A percentile compares a stretch with the other conserved stretches of the same genome.
Conservation (phyloP, 768 basidiomycete genomes). For the Mycena galericulata region DNA sequence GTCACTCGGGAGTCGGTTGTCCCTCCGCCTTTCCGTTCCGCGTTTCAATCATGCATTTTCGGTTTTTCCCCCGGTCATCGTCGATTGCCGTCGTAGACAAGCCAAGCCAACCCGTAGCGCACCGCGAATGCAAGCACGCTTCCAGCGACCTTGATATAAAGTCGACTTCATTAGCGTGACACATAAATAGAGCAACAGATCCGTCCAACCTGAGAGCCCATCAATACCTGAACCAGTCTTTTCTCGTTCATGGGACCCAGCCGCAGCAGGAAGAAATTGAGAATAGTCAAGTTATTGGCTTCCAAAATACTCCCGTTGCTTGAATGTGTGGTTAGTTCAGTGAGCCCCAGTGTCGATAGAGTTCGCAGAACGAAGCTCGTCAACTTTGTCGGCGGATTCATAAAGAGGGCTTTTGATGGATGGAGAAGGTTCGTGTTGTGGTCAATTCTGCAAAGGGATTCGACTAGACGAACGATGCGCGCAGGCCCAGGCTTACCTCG, state of each 20-base stretch:
- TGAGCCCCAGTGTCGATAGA: conserved; percentile 73
- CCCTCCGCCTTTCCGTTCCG: conserved; percentile 12
- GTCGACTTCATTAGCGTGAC: conserved; percentile 3
- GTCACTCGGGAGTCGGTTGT: too few relatives aligned
- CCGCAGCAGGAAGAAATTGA: conserved; percentile 86
- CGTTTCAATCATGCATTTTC: conserved; percentile 11
- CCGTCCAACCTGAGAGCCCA: conserved; percentile 74
- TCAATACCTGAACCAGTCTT: conserved; percentile 77
- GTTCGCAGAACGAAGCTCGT: conserved; percentile 67
- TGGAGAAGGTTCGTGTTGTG: conserved; percentile 78
- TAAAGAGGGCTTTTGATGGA: conserved; percentile 78
- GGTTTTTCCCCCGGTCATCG: conserved; percentile 59
- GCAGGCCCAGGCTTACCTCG: conserved; percentile 66
- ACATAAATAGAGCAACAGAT: conserved; percentile 1
- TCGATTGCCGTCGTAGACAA: conserved; percentile 94
- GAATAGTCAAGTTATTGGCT: conserved; percentile 90
- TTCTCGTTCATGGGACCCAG: conserved; percentile 91
- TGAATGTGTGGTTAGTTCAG: conserved; percentile 69
- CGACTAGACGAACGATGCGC: background rate
- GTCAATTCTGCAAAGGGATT: conserved; percentile 70
- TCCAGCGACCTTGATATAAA: conserved; percentile 66
- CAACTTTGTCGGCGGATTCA: conserved; percentile 65
- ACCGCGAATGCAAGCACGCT: conserved; percentile 87
- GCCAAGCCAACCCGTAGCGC: conserved; percentile 88
- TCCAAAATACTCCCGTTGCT: conserved; percentile 70